Conservation (phyloP, 2,329 filamentous ascomycete species). For the Ramichloridium luteum region DNA sequence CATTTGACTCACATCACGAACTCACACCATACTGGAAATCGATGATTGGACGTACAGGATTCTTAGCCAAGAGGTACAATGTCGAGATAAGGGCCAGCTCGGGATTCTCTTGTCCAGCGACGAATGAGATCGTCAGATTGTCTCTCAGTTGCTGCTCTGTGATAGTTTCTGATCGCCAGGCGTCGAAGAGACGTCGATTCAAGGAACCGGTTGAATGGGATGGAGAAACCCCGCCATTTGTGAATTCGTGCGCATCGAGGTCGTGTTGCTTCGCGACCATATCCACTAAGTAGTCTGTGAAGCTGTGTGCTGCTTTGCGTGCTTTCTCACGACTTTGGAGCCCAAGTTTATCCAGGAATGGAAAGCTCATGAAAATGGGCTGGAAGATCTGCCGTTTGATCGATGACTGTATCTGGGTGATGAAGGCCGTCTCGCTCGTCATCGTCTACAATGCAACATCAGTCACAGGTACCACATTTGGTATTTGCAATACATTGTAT, state of each 20-base stretch:
- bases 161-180: conserved; percentile 1
- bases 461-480: neutral
- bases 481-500: too few relatives aligned
- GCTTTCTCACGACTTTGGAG: conserved; percentile 2
- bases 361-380: conserved; percentile 6
- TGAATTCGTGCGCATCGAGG: neutral
- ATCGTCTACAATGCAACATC: conserved; percentile 2
- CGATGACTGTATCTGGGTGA: conserved; percentile 3
- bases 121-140: conserved; percentile 5
- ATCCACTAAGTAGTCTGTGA: conserved; percentile 3
- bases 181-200: conserved; percentile 1
- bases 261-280: neutral
- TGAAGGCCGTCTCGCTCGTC: conserved; percentile 1
- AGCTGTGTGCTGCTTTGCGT: conserved; percentile 3
- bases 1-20: too few relatives aligned
- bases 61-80: conserved; percentile 3
- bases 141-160: conserved; percentile 3
- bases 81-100: conserved; percentile 3
- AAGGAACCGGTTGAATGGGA: too few relatives aligned
- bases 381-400: conserved; percentile 4
- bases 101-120: conserved; percentile 5
- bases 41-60: neutral
- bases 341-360: conserved; percentile 2
- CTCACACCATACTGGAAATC: too few relatives aligned
- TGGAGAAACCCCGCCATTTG: conserved; percentile 1